Base-by-base conservation (phyloP, 2,329 filamentous ascomycete species). In the Eutypella sp. region DNA sequence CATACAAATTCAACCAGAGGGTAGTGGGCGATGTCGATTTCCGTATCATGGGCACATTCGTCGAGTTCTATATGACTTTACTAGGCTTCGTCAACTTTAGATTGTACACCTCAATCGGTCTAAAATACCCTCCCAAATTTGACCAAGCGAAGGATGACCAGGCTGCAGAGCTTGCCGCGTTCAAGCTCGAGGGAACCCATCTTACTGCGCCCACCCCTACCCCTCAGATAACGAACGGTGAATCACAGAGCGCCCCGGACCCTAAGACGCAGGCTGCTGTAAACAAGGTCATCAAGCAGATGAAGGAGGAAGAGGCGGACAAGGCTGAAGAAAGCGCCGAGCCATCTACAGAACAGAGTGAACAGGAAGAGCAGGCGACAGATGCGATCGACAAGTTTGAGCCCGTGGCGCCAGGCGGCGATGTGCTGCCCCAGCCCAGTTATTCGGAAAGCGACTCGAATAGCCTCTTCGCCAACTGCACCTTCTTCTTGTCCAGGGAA, bases 41-140 rank as follows among this genome's bases (percentile, higher is more conserved):
- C 73, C 80, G 93, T 61, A 99, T 99, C 69, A 99, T 99, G 93
- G 92, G 89, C 48, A 99, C 93, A 4, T 99, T 99, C 64, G 84
- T 99, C 54, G 92, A 99, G 67, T 99, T 99, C 68, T 99, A 99
- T 75, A 96, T 95, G 60, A 97, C 92, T 4, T 78, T 99, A 13
- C 76, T 99, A 18, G 87, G 92, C 49, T 99, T 99, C 61, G 84
- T 97, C 70, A 96, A 99, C 76, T 99, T 90, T 76, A 78, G 89
- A 53, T 76, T 99, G 40, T 99, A 96, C 73, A 96, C 90, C 1
- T 84, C 88, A 1, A 75, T 95, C 52, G 93, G 93, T 8, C 73
- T 99, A 51, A 89, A 96, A 47, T 99, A 99, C 64, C 93, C 93
- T 16, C 93, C 93, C 50, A 96, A 90, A 68, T 97, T 97, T 59